These are phyloP conservation scores for Russula virescens DNA, from an alignment of 768 basidiomycete species.

Conservation along the genomic window DNA sequence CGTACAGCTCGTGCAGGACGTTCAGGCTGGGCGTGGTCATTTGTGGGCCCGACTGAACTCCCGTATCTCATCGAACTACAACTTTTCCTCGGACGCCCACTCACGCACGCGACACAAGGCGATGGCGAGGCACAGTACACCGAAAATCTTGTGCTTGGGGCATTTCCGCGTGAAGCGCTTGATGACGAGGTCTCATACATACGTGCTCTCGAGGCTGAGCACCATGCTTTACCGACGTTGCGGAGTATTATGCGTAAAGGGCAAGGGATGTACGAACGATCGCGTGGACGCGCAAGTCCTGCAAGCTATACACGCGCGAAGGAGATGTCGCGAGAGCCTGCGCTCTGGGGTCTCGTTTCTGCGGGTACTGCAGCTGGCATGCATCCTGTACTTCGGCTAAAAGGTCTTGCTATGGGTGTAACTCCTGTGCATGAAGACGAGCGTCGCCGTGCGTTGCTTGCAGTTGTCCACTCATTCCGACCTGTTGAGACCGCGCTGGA, in stretches of 20 bases:
- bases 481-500: slow-evolving; percentile 92
- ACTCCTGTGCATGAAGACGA: slow-evolving; percentile 40
- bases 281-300: slow-evolving; percentile 82
- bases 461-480: slow-evolving; percentile 72
- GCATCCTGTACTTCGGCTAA: slow-evolving; percentile 62
- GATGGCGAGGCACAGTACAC: slow-evolving; percentile 55
- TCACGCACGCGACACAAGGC: slow-evolving; percentile 47
- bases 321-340: slow-evolving; percentile 63
- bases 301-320: slow-evolving; percentile 88
- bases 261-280: slow-evolving; percentile 90
- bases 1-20: slow-evolving; percentile 94
- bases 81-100: slow-evolving; percentile 79
- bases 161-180: slow-evolving; percentile 69
- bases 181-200: slow-evolving; percentile 85
- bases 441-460: slow-evolving; percentile 59
- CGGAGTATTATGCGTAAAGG: slow-evolving; percentile 84
- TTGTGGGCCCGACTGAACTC: slow-evolving; percentile 78
- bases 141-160: slow-evolving; percentile 71
- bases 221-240: slow-evolving; percentile 59
- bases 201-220: slow-evolving; percentile 53
- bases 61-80: slow-evolving; percentile 91
- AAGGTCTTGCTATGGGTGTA: slow-evolving; percentile 31
- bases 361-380: slow-evolving; percentile 46
- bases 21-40: slow-evolving; percentile 95
- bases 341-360: slow-evolving; percentile 64